Evolutionary conservation across 768 basidiomycete genomes (phyloP).

Genomic region (Lactifluus subvellereus): DNA sequence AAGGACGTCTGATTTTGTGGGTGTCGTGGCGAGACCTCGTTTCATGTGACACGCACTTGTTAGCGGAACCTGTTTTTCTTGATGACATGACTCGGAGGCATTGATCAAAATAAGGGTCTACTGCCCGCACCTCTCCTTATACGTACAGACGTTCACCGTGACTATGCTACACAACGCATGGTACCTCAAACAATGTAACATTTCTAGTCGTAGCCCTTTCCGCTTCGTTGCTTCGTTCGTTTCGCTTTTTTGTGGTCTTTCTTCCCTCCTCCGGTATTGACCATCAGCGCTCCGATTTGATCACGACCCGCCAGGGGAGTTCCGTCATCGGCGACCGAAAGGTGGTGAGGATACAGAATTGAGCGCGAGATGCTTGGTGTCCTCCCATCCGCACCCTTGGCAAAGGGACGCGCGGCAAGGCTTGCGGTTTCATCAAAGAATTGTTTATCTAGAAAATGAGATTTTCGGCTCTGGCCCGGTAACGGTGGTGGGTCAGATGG

Average conservation of each 20-base stretch:
- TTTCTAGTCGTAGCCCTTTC: conserved; percentile 78
- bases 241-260: conserved; percentile 83
- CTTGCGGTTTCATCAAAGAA: conserved; percentile 66
- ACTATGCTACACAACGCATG: background rate
- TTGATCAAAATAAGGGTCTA: too few relatives aligned
- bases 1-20: conserved; percentile 21
- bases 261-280: conserved; percentile 48
- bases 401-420: conserved; percentile 54
- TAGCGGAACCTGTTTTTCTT: too few relatives aligned
- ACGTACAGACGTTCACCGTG: background rate
- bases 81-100: too few relatives aligned
- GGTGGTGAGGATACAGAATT: conserved; percentile 78
- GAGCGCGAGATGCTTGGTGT: conserved; percentile 59
- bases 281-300: conserved; percentile 39
- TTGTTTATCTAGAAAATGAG: conserved; percentile 65
- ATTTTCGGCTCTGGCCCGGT: conserved; percentile 41
- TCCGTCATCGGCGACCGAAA: conserved; percentile 72
- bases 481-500: conserved; percentile 5
- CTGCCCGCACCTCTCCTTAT: background rate
- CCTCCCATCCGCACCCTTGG: conserved; percentile 52
- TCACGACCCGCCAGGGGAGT: conserved; percentile 46
- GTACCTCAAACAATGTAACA: background rate
- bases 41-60: background rate
- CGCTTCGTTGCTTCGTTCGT: conserved; percentile 83
- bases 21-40: background rate